These are phyloP conservation scores for Geranium rotundifolium DNA, from an alignment of 345 rosid genomes.

Conservation along the genomic window DNA sequence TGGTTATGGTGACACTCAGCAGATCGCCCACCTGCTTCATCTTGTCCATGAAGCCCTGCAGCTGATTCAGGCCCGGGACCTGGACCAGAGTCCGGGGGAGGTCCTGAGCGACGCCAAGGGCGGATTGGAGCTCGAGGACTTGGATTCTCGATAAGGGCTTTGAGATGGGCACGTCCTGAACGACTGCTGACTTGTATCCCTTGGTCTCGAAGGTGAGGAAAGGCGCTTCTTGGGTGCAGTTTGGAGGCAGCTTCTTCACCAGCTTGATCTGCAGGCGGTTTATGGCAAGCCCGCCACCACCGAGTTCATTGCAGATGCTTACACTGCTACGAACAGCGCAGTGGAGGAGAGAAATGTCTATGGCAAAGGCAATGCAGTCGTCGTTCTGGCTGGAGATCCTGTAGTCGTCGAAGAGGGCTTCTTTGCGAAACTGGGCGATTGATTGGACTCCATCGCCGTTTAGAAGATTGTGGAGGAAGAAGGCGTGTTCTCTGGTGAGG, in stretches of 20 bases:
- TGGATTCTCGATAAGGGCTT: constrained; percentile 74
- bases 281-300: constrained; percentile 32
- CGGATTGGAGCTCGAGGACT: constrained; percentile 64
- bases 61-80: constrained; percentile 62
- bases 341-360: constrained; percentile 70
- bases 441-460: constrained; percentile 74
- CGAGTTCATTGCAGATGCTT: constrained; percentile 62
- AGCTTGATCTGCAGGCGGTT: constrained; percentile 71
- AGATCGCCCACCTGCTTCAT: constrained; percentile 84
- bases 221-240: constrained; percentile 75
- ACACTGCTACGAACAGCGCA: constrained; percentile 87
- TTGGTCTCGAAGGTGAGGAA: constrained; percentile 90
- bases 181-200: constrained; percentile 83
- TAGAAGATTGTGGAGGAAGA: constrained; percentile 86
- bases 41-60: constrained; percentile 76
- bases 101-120: constrained; percentile 66
- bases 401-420: constrained; percentile 78
- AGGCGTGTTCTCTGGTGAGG: constrained; percentile 53
- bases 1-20: constrained; percentile 70
- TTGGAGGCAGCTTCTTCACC: constrained; percentile 81
- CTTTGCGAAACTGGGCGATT: constrained; percentile 76
- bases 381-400: constrained; percentile 88
- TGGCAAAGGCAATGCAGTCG: constrained; percentile 69
- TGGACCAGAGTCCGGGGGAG: constrained; percentile 67
- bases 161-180: constrained; percentile 87